Evolutionary conservation across 345 rosid genomes (phyloP), one percentile per base, ranked within the genome.

Genomic region (Noccaea caerulescens): DNA sequence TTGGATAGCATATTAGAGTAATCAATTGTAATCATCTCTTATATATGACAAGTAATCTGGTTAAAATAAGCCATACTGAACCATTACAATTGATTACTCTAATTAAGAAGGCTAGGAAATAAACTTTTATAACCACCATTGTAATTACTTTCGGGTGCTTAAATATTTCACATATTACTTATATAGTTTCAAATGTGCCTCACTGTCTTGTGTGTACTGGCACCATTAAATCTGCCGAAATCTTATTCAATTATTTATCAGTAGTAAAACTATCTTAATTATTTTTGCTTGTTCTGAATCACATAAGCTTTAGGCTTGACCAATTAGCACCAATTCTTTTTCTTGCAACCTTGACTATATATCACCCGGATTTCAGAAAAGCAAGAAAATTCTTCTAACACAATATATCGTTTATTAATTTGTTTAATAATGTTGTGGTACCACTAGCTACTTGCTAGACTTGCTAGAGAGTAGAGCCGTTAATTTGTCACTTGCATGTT

Each of bases 401-500:
- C 2, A 20, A 20, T 20, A 20, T 20, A 20, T 1, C 23, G 23
- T 20, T 20, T 20, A 20, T 20, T 20, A 32, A 18, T 23, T 14
- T 39, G 5, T 5, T 9, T 39, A 23, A 8, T 16, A 18, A 10
- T n/a, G 27, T n/a, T 16, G 58, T 55, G 47, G 65, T 56, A 27
- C 76, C 42, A 64, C 51, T 20, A 20, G 23, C 23, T 20, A 20
- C 1, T 64, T 63, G 65, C 27, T 57, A 57, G 45, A 20, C 1
- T 64, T 63, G 65, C 27, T 57, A 57, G 45, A 64, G 41, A 65
- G 44, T 12, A 56, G 44, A 73, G 43, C 44, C 43, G 36, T 57
- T 49, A 39, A 58, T 49, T 53, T 58, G 64, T 46, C 65, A 56
- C 42, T 72, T 64, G 77, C 72, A 64, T 57, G 67, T 49, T 58